Conservation (phyloP, 2,329 filamentous ascomycete species). For the Metarhizium anisopliae region DNA sequence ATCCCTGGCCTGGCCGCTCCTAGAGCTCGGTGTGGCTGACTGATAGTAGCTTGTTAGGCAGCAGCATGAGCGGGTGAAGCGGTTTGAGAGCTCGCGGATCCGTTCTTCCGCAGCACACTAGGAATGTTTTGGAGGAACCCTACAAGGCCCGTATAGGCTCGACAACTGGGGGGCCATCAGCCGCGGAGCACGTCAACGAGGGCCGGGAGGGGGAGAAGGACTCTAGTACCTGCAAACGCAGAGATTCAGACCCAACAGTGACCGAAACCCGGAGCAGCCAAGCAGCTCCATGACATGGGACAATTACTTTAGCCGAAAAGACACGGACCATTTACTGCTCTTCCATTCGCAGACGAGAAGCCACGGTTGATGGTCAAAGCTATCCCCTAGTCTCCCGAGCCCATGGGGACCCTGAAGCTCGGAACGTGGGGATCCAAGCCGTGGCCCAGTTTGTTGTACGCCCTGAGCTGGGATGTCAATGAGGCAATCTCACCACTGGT, state of each 20-base stretch:
- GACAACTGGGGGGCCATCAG: neutral
- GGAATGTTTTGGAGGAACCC: no score
- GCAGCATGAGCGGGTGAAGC: neutral
- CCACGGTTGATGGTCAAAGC: neutral
- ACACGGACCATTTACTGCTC: neutral
- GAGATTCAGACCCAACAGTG: neutral
- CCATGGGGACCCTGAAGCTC: slow-evolving; percentile 1
- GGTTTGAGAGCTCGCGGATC: neutral
- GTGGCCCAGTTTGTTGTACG: neutral
- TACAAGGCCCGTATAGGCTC: neutral
- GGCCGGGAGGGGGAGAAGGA: no score
- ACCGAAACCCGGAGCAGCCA: neutral
- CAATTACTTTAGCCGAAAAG: neutral
- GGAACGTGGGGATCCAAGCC: slow-evolving; percentile 1
- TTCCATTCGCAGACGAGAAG: neutral
- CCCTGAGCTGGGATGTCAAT: neutral
- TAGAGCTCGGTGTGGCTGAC: neutral
- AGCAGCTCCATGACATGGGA: neutral
- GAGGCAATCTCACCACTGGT: slow-evolving; percentile 9
- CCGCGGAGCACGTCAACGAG: neutral
- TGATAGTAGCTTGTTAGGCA: neutral
- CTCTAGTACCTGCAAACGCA: neutral
- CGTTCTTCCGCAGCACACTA: neutral
- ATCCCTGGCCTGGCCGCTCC: neutral
- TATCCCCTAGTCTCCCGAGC: neutral